phyloP scores from a whole-genome alignment of 2,329 filamentous ascomycete genomes.

The Microcyclospora pomicola region DNA sequence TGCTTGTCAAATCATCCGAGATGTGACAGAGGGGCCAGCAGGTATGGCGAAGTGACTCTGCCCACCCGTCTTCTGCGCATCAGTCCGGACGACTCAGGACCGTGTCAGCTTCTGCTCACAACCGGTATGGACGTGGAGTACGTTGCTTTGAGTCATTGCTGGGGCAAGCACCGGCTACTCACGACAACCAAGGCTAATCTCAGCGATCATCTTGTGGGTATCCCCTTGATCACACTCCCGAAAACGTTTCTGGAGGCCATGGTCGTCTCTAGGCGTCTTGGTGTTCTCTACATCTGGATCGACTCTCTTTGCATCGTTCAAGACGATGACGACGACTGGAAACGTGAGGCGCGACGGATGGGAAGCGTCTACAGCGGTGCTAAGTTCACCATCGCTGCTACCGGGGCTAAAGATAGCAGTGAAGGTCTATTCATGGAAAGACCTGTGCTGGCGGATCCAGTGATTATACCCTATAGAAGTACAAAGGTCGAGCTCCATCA shows the following conservation, averaged over 20 bases:
- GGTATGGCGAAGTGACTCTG: too few species aligned
- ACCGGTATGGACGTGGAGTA: background rate
- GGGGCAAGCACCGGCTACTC: background rate
- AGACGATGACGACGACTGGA: slow-evolving; percentile 7
- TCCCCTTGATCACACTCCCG: background rate
- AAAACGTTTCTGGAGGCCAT: background rate
- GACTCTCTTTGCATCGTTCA: slow-evolving; percentile 9
- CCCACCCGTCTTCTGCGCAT: too few species aligned
- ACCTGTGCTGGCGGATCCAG: background rate
- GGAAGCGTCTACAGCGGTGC: slow-evolving; percentile 4
- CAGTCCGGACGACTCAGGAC: too few species aligned
- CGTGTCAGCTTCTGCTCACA: too few species aligned
- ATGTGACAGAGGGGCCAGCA: too few species aligned
- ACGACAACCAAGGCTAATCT: background rate
- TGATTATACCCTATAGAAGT: background rate
- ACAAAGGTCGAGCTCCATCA: too few species aligned
- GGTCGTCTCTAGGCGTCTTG: background rate
- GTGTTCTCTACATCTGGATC: slow-evolving; percentile 6
- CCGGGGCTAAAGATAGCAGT: background rate
- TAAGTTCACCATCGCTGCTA: slow-evolving; percentile 6
- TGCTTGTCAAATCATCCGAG: too few species aligned
- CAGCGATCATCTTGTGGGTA: background rate
- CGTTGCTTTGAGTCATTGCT: slow-evolving; percentile 1
- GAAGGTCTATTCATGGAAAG: background rate
- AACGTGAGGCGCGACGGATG: slow-evolving; percentile 5